phyloP scores from a whole-genome alignment of 179 eudicot species.

The Spinacia oleracea region DNA sequence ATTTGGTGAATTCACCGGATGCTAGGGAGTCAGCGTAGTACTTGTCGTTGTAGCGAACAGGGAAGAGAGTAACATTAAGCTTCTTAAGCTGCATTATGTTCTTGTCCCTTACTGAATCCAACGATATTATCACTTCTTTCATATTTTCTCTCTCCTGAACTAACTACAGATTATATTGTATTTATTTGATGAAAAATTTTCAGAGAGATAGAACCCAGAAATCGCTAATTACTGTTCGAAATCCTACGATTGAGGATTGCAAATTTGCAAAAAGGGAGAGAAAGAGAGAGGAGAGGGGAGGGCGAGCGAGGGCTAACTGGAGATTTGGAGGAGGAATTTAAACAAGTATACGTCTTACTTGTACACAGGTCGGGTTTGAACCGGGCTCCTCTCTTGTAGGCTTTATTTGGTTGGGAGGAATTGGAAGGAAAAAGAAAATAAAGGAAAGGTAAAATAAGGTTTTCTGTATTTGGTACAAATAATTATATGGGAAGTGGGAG shows the following conservation, averaged over 20 bases:
- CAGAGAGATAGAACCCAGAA: not conserved
- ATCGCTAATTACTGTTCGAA: not conserved
- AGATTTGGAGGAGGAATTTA: not conserved
- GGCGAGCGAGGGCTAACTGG: not conserved
- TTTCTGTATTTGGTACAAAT: too few relatives aligned
- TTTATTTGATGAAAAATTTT: not conserved
- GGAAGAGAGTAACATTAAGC: constrained; percentile 77
- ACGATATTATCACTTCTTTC: constrained; percentile 55
- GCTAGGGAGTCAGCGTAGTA: constrained; percentile 84
- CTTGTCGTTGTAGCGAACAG: constrained; percentile 89
- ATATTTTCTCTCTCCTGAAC: constrained; percentile 3
- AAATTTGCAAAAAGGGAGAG: not conserved
- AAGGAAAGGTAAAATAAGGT: too few relatives aligned
- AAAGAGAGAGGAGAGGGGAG: not conserved
- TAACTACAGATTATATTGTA: not conserved
- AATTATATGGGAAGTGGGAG: too few relatives aligned
- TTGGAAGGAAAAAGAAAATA: too few relatives aligned
- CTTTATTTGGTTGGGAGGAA: too few relatives aligned
- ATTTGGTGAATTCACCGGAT: constrained; percentile 78
- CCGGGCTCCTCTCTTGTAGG: not conserved
- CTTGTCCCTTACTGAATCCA: constrained; percentile 86
- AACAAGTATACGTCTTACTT: not conserved
- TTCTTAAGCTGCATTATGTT: constrained; percentile 84
- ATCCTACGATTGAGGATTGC: not conserved
- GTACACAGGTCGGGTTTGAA: not conserved